These are phyloP conservation scores for Trichocladium antarcticum DNA, from an alignment of 495 filamentous ascomycete species.

Conservation along the genomic window DNA sequence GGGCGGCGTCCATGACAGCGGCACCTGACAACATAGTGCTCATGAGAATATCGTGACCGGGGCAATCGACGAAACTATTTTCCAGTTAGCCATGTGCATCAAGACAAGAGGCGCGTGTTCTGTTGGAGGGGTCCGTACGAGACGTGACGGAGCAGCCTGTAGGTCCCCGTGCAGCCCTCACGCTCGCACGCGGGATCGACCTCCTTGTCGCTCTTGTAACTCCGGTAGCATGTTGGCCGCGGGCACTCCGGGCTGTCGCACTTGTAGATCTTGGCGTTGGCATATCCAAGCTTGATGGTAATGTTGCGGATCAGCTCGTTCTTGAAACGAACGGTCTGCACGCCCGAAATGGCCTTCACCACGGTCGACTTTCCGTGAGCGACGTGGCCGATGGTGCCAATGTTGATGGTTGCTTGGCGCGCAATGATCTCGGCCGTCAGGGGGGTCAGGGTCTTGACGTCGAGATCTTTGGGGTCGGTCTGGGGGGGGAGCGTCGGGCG, in stretches of 20 bases:
- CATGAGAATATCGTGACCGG: conserved; percentile 99
- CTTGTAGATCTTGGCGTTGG: conserved; percentile 99
- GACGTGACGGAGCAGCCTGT: conserved; percentile 75
- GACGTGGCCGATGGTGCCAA: conserved; percentile 96
- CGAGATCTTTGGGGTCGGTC: conserved; percentile 76
- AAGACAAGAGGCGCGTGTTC: background rate
- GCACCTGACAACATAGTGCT: conserved; percentile 99
- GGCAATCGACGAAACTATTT: conserved; percentile 87
- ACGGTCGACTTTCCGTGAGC: conserved; percentile 98
- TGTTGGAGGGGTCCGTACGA: conserved; percentile 48
- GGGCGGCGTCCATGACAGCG: conserved; percentile 97
- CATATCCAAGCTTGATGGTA: conserved; percentile 98
- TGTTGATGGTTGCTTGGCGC: conserved; percentile 97
- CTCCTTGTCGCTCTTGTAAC: conserved; percentile 97
- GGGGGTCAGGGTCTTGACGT: conserved; percentile 65
- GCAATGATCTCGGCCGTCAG: conserved; percentile 93
- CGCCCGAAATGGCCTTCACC: conserved; percentile 96
- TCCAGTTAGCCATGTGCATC: conserved; percentile 4
- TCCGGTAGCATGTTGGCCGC: conserved; percentile 87
- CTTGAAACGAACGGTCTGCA: conserved; percentile 98
- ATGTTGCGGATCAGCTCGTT: conserved; percentile 98
- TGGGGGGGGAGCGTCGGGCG: conserved; percentile 65
- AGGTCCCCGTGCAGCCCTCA: conserved; percentile 75
- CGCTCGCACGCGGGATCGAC: conserved; percentile 90
- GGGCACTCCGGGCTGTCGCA: conserved; percentile 87